Evolutionary conservation across 2,329 filamentous ascomycete genomes (phyloP).

Genomic region (Ceratocystis alfenasii): DNA sequence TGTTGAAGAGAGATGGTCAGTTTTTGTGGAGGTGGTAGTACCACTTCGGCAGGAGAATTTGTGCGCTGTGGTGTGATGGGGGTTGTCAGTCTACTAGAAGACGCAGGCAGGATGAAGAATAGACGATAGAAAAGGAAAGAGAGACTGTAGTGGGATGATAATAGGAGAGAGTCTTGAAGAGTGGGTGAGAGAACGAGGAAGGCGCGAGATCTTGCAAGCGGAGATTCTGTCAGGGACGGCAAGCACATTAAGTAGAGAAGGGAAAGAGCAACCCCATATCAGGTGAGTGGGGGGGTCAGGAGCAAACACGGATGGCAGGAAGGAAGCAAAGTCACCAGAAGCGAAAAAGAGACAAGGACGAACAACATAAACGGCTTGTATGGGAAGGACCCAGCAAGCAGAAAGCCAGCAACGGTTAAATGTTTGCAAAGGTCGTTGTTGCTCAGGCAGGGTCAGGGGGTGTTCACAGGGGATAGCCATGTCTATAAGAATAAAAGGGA

Average conservation of each 20-base stretch:
- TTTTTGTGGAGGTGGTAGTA: not conserved
- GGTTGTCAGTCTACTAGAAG: not conserved
- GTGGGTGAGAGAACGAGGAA: not conserved
- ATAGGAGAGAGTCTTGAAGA: not conserved
- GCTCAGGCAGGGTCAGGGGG: constrained; percentile 8
- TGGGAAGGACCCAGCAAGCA: constrained; percentile 10
- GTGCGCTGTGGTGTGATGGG: not conserved
- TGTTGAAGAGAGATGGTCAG: not conserved
- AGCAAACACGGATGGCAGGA: constrained; percentile 12
- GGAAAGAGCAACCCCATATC: not conserved
- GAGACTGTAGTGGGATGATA: not conserved
- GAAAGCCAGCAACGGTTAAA: constrained; percentile 14
- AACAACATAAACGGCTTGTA: not conserved
- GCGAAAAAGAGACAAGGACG: not conserved
- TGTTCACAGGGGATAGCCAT: not conserved
- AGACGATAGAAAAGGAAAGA: not conserved
- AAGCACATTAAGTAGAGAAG: constrained; percentile 11
- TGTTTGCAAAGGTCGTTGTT: constrained; percentile 6
- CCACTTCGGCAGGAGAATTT: not conserved
- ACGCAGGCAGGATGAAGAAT: not conserved
- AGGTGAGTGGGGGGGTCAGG: not conserved
- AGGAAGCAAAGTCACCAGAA: constrained; percentile 10
- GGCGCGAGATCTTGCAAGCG: not conserved
- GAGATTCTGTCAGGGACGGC: not conserved
- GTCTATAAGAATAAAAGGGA: not conserved